Base-by-base conservation (phyloP, 495 filamentous ascomycete genomes). In the Xylaria cubensis region DNA sequence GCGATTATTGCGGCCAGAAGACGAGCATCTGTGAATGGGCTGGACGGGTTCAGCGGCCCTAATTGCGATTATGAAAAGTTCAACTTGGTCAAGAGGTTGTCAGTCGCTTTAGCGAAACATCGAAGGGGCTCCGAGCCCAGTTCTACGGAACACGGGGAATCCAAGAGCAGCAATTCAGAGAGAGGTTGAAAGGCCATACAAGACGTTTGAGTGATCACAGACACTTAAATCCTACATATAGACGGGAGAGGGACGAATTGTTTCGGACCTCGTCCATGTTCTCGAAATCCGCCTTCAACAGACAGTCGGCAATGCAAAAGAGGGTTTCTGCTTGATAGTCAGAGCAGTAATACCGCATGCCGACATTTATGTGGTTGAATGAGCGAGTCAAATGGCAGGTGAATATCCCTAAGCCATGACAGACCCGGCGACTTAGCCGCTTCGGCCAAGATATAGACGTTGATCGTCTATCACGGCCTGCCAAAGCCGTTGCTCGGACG, bases 1-100 rank as follows among this genome's bases (percentile, higher is more conserved):
- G 71, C 75, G n/a, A 80, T 80, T 26, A 75, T 80, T 29, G 75
- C 71, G 26, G 74, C 74, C 4, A 73, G 76, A n/a, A 74, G 78
- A 34, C 74, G 74, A 39, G 74, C 72, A 58, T 80, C 77, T 24
- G 53, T 74, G 42, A 53, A 4, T 17, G 70, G 64, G 6, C 15
- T 71, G 50, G 46, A 58, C 42, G 5, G 70, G 69, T 64, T 73
- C 73, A 9, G 70, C 13, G 26, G 48, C 34, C 10, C 34, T 13
- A 9, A 29, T 56, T 26, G 61, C 39, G 53, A 72, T 50, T 61
- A 48, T 42, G 50, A 76, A 46, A 79, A 76, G 32, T 50, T 61
- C 3, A 68, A 70, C 17, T 67, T 78, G 21, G 36, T 78, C 50
- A 76, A 74, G 67, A 74, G 72, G 32, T 51, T 76, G 19, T 75